Evolutionary conservation across 2,329 filamentous ascomycete species (phyloP).

Genomic region (Pseudogymnoascus sp.): DNA sequence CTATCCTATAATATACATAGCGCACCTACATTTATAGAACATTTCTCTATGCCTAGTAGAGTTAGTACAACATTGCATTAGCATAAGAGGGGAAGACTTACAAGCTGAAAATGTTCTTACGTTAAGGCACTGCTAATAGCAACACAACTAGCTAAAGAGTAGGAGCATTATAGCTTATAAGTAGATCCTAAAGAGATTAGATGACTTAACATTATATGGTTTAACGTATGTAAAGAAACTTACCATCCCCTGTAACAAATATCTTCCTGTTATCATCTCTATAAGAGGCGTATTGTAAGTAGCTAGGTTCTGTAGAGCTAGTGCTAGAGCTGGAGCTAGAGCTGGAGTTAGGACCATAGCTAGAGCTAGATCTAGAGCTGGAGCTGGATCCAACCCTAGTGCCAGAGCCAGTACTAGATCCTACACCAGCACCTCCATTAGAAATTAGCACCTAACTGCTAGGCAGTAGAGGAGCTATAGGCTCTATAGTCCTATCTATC

Average conservation of each 20-base stretch:
- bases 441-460: neutral
- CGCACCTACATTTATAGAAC: conserved; percentile 10
- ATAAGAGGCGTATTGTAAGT: neutral
- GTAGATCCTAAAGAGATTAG: neutral
- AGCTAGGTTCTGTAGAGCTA: neutral
- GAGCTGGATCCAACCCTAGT: neutral
- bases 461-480: too few relatives aligned
- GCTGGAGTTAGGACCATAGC: too few relatives aligned
- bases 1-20: neutral
- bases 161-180: neutral
- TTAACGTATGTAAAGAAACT: neutral
- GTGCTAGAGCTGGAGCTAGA: too few relatives aligned
- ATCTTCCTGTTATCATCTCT: neutral
- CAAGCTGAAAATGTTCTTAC: neutral
- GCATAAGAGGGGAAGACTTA: neutral
- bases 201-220: neutral
- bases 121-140: neutral
- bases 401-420: too few relatives aligned
- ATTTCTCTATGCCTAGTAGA: neutral
- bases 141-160: neutral
- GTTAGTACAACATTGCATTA: neutral
- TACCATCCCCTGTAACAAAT: neutral
- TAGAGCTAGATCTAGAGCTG: neutral
- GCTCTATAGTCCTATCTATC: neutral
- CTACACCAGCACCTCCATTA: neutral